These are phyloP conservation scores for Neocatenulostroma microsporum DNA, from an alignment of 2,329 filamentous ascomycete species.

Conservation along the genomic window DNA sequence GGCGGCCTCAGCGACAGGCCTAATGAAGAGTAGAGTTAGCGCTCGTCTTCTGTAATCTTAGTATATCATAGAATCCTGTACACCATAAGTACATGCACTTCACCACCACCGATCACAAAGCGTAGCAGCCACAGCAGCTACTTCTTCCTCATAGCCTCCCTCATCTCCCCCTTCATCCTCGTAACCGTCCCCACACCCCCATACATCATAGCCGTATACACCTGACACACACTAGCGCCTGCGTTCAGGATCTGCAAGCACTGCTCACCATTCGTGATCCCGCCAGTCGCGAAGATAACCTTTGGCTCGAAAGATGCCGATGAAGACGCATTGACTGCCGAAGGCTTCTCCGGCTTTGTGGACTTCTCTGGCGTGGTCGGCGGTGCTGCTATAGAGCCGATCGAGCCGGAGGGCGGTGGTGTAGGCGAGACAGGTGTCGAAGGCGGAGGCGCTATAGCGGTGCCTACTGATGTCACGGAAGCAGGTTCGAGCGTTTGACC, in stretches of 20 bases:
- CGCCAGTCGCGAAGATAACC: slow-evolving; percentile 87
- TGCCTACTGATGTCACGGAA: slow-evolving; percentile 1
- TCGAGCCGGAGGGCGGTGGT: slow-evolving; percentile 4
- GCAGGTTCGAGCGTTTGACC: slow-evolving; percentile 6
- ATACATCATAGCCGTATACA: slow-evolving; percentile 68
- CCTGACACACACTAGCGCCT: slow-evolving; percentile 63
- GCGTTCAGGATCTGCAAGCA: slow-evolving; percentile 75
- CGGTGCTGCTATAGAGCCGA: slow-evolving; percentile 5
- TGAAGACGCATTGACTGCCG: too few species aligned
- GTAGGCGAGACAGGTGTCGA: neutral
- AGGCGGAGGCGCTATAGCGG: slow-evolving; percentile 6
- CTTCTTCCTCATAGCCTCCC: slow-evolving; percentile 32
- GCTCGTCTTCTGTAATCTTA: too few species aligned
- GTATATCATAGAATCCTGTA: too few species aligned
- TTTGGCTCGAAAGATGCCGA: too few species aligned
- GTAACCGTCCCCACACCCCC: slow-evolving; percentile 55
- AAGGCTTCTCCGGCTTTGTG: too few species aligned
- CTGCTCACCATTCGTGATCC: slow-evolving; percentile 81
- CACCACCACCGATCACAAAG: too few species aligned
- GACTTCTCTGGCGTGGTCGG: too few species aligned
- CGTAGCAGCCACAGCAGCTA: too few species aligned
- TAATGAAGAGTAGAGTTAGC: too few species aligned
- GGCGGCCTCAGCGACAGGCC: too few species aligned
- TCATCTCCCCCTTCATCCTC: slow-evolving; percentile 45
- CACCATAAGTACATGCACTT: too few species aligned